phyloP scores from a whole-genome alignment of 176 grass and related monocot species.

The Eleusine indica region DNA sequence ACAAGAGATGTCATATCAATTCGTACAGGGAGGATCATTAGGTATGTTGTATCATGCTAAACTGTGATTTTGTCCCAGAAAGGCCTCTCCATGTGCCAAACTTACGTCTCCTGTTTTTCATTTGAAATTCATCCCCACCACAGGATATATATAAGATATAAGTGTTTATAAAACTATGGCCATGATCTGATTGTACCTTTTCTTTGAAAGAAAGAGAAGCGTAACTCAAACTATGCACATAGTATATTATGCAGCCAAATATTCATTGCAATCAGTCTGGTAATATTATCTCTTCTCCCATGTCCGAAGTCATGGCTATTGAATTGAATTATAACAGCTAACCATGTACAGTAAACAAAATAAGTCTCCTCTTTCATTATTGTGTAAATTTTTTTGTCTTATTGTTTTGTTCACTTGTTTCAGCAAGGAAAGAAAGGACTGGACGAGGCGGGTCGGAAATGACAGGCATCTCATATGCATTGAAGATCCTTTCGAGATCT shows the following conservation, averaged over 20 bases:
- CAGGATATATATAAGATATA: no score
- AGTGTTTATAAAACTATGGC: no score
- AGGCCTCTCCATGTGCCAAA: not conserved
- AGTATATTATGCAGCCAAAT: conserved; percentile 17
- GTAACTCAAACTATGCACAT: not conserved
- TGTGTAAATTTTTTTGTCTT: conserved; percentile 15
- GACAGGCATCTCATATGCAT: conserved; percentile 98
- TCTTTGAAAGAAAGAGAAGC: no score
- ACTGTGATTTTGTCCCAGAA: not conserved
- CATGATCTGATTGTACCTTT: no score
- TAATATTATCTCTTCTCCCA: not conserved
- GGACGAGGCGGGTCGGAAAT: conserved; percentile 88
- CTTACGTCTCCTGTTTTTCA: not conserved
- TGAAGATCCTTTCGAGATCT: conserved; percentile 87
- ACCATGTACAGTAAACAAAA: conserved; percentile 9
- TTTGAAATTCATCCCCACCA: not conserved
- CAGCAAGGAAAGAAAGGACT: conserved; percentile 88
- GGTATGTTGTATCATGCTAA: conserved; percentile 49
- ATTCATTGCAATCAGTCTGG: not conserved
- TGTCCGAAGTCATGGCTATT: not conserved
- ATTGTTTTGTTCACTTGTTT: conserved; percentile 31
- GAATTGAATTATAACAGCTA: conserved; percentile 11
- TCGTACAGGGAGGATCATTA: conserved; percentile 85
- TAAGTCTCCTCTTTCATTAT: conserved; percentile 4
- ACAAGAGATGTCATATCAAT: conserved; percentile 92